Evolutionary conservation across 352 stramenopile genomes (phyloP).

Genomic region (Aphanomyces invadans): DNA sequence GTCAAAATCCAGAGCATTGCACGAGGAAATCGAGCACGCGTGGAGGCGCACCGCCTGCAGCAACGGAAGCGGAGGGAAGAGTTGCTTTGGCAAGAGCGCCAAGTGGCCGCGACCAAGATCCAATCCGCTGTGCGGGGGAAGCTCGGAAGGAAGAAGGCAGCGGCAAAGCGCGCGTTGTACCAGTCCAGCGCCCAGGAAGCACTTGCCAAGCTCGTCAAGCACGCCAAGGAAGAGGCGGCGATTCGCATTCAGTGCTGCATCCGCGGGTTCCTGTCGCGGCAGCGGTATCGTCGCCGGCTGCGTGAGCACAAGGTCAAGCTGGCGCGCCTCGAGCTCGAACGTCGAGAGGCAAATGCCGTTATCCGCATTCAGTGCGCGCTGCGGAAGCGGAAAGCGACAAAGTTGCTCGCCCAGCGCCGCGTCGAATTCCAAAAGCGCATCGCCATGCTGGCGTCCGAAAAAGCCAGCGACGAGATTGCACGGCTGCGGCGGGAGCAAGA

Average conservation of each 20-base stretch:
- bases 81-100: conserved; percentile 32
- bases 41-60: neutral
- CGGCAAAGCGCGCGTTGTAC: conserved; percentile 35
- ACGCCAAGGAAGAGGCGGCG: conserved; percentile 51
- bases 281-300: conserved; percentile 30
- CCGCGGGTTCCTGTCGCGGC: conserved; percentile 44
- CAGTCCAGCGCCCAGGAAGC: conserved; percentile 40
- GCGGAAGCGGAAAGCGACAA: conserved; percentile 37
- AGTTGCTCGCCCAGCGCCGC: conserved; percentile 37
- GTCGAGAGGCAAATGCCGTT: conserved; percentile 39
- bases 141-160: conserved; percentile 35
- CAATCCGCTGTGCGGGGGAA: conserved; percentile 59
- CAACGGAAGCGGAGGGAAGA: conserved; percentile 24
- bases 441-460: conserved; percentile 73
- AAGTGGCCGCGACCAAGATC: conserved; percentile 44
- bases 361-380: conserved; percentile 63
- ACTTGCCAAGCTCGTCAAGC: conserved; percentile 45
- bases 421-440: conserved; percentile 69
- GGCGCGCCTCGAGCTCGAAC: conserved; percentile 31
- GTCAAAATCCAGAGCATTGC: conserved; percentile 51
- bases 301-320: conserved; percentile 18
- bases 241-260: conserved; percentile 63
- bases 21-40: conserved; percentile 43
- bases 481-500: conserved; percentile 63
- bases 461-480: conserved; percentile 74